Evolutionary conservation across 495 filamentous ascomycete species (phyloP), one percentile per base, ranked within the genome.

Genomic region (Lichina pygmaea): DNA sequence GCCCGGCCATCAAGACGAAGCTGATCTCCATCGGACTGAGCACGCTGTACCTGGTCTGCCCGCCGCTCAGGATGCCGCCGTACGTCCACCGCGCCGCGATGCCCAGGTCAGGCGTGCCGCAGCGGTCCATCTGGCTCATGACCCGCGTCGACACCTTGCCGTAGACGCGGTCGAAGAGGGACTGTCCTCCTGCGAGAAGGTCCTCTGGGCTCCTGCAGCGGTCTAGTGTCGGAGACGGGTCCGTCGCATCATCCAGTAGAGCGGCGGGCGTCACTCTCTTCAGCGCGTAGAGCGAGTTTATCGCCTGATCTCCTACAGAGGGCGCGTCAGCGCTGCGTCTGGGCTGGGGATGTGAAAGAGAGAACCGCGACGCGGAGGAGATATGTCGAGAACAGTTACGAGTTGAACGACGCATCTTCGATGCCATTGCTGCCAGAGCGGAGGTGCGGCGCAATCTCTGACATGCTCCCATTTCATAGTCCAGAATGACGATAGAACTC

Each of bases 51-150:
- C 6, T 15, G 36, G 13, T 15, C 36, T 39, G 11, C 11, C 2
- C 36, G 11, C 36, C 36, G 51, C 62, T 67, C 24, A 71, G 49
- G 10, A 71, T 50, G 46, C 68, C 63, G 10, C 63, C 63, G 48
- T 73, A 73, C 53, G 69, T 58, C 43, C 73, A 53, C 30, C 66
- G 54, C 3, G 67, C 66, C 7, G 59, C 55, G 6, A 69, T 49
- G 2, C 66, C 68, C 7, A 73, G 51, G 48, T 73, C 70, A 48
- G 70, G 64, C 12, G 66, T 68, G 30, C 71, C 70, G 10, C 55
- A 67, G 31, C 56, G 49, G 51, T 66, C 62, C 65, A 73, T 66
- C 41, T 66, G 59, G 1, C 57, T 56, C 66, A 71, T 68, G 31
- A 73, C 66, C 11, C 66, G 53, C 40, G 54, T 54, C 2, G 66